Conservation (phyloP, 148 eudicot species). For the Rhododendron mucronatum region DNA sequence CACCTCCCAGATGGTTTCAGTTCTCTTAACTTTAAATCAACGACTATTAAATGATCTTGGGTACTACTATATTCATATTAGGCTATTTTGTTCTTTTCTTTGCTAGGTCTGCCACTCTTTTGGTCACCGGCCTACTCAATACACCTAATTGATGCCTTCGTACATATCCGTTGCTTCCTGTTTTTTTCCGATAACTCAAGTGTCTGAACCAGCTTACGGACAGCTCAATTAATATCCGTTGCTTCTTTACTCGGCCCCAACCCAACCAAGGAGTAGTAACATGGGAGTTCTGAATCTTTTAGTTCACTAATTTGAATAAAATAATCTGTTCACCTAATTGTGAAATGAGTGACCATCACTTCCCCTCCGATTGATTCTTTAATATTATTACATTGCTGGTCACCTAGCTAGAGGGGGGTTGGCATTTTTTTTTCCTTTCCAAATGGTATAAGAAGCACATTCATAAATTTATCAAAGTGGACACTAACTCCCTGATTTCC, state of each 20-base stretch:
- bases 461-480: neutral
- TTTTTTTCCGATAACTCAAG: neutral
- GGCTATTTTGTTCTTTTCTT: slow-evolving; percentile 16
- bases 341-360: neutral
- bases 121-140: slow-evolving; percentile 9
- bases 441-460: neutral
- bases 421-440: neutral
- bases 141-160: neutral
- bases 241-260: neutral
- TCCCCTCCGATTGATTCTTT: neutral
- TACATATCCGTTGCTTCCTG: neutral
- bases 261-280: neutral
- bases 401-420: neutral
- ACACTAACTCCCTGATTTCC: neutral
- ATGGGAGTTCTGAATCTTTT: neutral
- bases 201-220: neutral
- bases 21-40: slow-evolving; percentile 1
- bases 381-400: neutral
- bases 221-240: neutral
- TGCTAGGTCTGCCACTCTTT: slow-evolving; percentile 11
- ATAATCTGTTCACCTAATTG: neutral
- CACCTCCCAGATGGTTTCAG: slow-evolving; percentile 8
- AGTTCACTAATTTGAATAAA: neutral
- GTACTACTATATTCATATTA: neutral
- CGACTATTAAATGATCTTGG: neutral